Base-by-base conservation (phyloP, 2,329 filamentous ascomycete genomes). In the Ceratocystis diversiconidia region DNA sequence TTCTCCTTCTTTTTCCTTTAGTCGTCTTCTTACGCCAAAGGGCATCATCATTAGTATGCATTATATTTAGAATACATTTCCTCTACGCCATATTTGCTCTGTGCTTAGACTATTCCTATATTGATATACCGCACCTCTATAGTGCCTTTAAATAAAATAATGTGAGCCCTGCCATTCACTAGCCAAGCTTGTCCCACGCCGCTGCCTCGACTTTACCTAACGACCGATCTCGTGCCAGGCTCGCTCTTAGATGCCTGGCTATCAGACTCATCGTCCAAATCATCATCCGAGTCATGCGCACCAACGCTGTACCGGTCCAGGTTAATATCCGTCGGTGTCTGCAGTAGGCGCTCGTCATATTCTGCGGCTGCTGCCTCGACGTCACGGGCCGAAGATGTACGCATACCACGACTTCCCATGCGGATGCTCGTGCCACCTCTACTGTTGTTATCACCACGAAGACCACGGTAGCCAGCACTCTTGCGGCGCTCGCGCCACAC, bases 361-460 rank as follows among this genome's bases (percentile, higher is more conserved):
- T 85, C 83, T 69, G 79, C 83, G 76, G 87, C 85, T 1, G 79
- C 82, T 0, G 83, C 80, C 72, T 87, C 85, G 3, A 87, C 74
- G 70, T 86, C 83, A 12, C 79, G 75, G 30, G 64, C 66, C 32
- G 43, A 70, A 19, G 50, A 71, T 25, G 44, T 15, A 1, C 62
- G 50, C 57, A 60, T 46, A 69, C 71, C 44, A 63, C 73, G 73
- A 15, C 73, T 60, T 5, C 72, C 65, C 57, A 62, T 68, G 46
- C 65, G 67, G 50, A 67, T 52, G 72, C 74, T 22, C 71, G 70
- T 12, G 73, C 75, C 41, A 10, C 52, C 25, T 5, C 12, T n/a
- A n/a, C 46, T 22, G 46, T 76, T 73, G 59, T 75, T 72, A 36
- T 73, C 70, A 12, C 59, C 46, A 73, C 76, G 62, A 46, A 85